A percentile compares a stretch with the other conserved stretches of the same genome.
These are phyloP conservation scores for Epichloe elymi DNA, from an alignment of 2,329 filamentous ascomycete genomes.

Conservation along the genomic window DNA sequence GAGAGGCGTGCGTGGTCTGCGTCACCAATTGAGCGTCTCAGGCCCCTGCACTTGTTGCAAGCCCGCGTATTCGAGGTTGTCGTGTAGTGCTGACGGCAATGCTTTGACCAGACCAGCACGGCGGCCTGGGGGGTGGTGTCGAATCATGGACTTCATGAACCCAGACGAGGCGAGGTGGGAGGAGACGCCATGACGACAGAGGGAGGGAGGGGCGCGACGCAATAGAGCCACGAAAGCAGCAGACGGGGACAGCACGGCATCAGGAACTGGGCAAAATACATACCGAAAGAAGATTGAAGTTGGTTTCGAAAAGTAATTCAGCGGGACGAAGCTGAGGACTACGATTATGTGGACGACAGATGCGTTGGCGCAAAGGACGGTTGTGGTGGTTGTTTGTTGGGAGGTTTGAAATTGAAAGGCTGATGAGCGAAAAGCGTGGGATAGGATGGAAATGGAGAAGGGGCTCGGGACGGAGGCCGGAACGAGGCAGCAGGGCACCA, in stretches of 20 bases:
- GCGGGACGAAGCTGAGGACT: background rate
- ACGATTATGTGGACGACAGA: slow-evolving; percentile 9
- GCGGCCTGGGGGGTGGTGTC: background rate
- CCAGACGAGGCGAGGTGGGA: background rate
- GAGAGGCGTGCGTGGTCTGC: background rate
- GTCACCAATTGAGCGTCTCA: background rate
- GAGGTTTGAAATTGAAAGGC: slow-evolving; percentile 16
- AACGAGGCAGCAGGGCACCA: slow-evolving; percentile 6
- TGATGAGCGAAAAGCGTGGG: slow-evolving; percentile 20
- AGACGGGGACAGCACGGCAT: slow-evolving; percentile 6
- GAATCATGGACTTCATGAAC: background rate
- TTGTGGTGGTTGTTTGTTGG: slow-evolving; percentile 13
- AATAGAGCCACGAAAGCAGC: slow-evolving; percentile 6
- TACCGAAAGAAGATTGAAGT: slow-evolving; percentile 3
- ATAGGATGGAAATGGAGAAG: slow-evolving; percentile 19
- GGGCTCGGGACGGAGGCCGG: slow-evolving; percentile 15
- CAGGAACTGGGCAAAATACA: slow-evolving; percentile 4
- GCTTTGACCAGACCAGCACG: background rate
- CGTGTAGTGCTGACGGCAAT: background rate
- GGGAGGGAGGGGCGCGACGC: slow-evolving; percentile 13
- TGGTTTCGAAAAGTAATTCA: background rate
- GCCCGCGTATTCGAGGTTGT: background rate
- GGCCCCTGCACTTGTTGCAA: background rate
- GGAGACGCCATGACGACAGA: slow-evolving; percentile 26
- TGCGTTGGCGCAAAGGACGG: slow-evolving; percentile 8